Percentiles rank a stretch among this genome's conserved stretches.
These are phyloP conservation scores for Suillus cothurnatus DNA, from an alignment of 768 basidiomycete genomes.

Conservation along the genomic window DNA sequence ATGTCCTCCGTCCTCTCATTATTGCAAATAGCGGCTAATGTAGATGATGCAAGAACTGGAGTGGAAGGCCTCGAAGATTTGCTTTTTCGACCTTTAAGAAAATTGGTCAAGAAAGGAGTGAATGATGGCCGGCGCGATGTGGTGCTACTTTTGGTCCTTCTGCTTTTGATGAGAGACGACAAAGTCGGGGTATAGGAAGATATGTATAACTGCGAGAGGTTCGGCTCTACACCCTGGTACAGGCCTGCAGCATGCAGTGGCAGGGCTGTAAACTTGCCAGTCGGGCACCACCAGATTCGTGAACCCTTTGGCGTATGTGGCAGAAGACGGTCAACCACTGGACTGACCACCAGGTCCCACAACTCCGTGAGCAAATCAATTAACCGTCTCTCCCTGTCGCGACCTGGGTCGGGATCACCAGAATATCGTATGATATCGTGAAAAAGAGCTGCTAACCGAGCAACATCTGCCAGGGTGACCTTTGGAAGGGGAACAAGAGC, in stretches of 20 bases:
- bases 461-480: slow-evolving; percentile 11
- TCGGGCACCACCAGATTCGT: slow-evolving; percentile 35
- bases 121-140: slow-evolving; percentile 23
- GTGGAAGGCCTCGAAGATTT: not conserved
- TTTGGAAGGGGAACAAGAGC: slow-evolving; percentile 17
- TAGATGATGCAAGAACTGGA: not conserved
- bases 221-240: slow-evolving; percentile 15
- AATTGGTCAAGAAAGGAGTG: slow-evolving; percentile 20
- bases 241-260: slow-evolving; percentile 33
- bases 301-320: slow-evolving; percentile 15
- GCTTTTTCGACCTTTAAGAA: slow-evolving; percentile 18
- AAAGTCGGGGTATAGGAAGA: slow-evolving; percentile 36
- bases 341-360: slow-evolving; percentile 25
- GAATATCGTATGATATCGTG: not conserved
- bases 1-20: slow-evolving; percentile 7
- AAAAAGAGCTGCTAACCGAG: not conserved
- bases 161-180: slow-evolving; percentile 26
- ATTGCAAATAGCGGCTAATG: not conserved
- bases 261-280: slow-evolving; percentile 21
- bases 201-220: slow-evolving; percentile 29
- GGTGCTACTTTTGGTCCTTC: slow-evolving; percentile 4
- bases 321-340: slow-evolving; percentile 22
- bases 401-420: not conserved
- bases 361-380: slow-evolving; percentile 17
- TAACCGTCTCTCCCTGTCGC: slow-evolving; percentile 11